A percentile compares a stretch with the other conserved stretches of the same genome.
These are phyloP conservation scores for Xylaria sp. DNA, from an alignment of 2,329 filamentous ascomycete species.

Conservation along the genomic window DNA sequence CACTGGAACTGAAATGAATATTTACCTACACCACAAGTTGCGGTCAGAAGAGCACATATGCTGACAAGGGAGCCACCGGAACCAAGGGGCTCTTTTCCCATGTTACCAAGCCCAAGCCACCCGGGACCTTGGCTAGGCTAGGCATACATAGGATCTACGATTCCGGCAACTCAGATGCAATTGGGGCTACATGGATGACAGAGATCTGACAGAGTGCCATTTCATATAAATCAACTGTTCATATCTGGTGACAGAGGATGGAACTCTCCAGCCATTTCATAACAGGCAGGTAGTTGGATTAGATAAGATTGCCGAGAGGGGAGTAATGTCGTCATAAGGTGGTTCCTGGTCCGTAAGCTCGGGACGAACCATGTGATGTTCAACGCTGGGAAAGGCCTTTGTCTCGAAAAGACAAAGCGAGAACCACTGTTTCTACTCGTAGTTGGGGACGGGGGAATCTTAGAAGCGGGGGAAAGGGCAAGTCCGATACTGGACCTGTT, in stretches of 20 bases:
- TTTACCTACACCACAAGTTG: conserved; percentile 23
- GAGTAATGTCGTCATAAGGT: background rate
- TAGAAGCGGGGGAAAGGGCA: conserved; percentile 11
- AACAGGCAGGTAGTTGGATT: background rate
- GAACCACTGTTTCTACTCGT: background rate
- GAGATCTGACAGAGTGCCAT: background rate
- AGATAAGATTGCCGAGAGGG: background rate
- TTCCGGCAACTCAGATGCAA: conserved; percentile 16
- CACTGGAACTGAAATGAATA: conserved; percentile 4
- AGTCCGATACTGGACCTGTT: background rate
- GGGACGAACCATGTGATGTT: background rate
- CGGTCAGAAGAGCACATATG: conserved; percentile 34
- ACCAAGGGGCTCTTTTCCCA: conserved; percentile 1
- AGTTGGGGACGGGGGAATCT: background rate
- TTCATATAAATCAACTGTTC: conserved; percentile 10
- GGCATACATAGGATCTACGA: conserved; percentile 23
- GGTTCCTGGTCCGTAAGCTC: background rate
- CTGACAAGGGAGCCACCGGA: conserved; percentile 14
- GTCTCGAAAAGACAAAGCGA: background rate
- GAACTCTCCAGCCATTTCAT: background rate
- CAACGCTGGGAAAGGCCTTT: background rate
- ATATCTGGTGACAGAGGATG: conserved; percentile 3
- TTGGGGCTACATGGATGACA: background rate
- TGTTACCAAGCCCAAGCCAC: conserved; percentile 11
- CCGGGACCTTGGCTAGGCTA: conserved; percentile 15